phyloP scores from a whole-genome alignment of 805 yeast genomes.

The Barnettozyma sp. region DNA sequence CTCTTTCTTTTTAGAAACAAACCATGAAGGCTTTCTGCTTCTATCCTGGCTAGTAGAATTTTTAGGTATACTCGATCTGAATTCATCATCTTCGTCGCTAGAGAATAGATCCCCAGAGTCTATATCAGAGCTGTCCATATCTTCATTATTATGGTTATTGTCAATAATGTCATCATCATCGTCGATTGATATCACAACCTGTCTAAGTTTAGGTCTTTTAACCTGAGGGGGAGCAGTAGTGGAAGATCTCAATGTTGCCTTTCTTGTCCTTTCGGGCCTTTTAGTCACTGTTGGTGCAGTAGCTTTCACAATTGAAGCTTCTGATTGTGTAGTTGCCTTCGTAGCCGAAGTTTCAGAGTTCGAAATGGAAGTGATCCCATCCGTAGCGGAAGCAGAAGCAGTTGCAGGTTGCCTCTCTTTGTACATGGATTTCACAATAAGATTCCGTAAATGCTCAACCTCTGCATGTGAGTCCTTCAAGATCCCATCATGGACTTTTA shows the following conservation, averaged over 20 bases:
- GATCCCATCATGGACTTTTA: conserved; percentile 17
- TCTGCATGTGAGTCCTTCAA: conserved; percentile 22
- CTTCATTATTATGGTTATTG: not conserved
- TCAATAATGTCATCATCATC: too few relatives aligned
- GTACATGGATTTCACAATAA: conserved; percentile 11
- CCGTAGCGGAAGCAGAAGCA: too few relatives aligned
- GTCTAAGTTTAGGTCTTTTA: conserved; percentile 4
- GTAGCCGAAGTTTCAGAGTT: too few relatives aligned
- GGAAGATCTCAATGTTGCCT: too few relatives aligned
- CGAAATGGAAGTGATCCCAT: too few relatives aligned
- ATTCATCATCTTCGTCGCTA: conserved; percentile 14
- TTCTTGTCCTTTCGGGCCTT: too few relatives aligned
- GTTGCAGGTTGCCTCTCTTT: too few relatives aligned
- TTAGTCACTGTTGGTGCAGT: too few relatives aligned
- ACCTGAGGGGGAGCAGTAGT: not conserved
- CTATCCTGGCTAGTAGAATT: conserved; percentile 23
- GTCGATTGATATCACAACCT: conserved; percentile 7
- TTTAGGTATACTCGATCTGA: conserved; percentile 23
- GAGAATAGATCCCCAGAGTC: conserved; percentile 7
- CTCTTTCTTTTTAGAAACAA: not conserved
- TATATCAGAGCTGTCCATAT: conserved; percentile 3
- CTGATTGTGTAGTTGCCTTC: not conserved
- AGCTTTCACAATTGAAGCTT: not conserved
- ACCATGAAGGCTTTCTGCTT: conserved; percentile 19
- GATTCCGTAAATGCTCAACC: conserved; percentile 22